These are phyloP conservation scores for Groenewaldozyma auringiensis DNA, from an alignment of 1,139 yeast species.

Conservation along the genomic window DNA sequence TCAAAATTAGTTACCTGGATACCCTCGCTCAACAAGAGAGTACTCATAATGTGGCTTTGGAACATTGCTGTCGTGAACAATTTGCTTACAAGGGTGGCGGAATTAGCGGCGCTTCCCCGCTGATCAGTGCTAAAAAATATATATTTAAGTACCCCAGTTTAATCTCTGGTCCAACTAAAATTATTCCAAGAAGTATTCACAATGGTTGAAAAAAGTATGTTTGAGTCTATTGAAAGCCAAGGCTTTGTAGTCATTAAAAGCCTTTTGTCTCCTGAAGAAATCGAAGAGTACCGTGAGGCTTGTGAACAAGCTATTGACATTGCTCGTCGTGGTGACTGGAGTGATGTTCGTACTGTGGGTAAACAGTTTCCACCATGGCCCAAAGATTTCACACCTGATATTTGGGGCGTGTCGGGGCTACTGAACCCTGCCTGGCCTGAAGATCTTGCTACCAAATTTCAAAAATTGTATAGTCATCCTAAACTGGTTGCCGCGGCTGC, in stretches of 20 bases:
- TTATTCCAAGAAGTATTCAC: no score
- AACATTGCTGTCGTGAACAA: no score
- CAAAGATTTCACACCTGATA: constrained; percentile 45
- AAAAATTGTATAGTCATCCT: constrained; percentile 40
- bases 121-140: no score
- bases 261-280: constrained; percentile 39
- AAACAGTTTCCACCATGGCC: constrained; percentile 60
- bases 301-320: constrained; percentile 39
- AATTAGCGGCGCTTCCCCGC: no score
- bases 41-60: no score
- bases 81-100: no score
- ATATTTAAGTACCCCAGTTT: no score
- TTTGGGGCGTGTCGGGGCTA: constrained; percentile 50
- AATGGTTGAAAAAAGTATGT: no score
- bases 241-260: constrained; percentile 42
- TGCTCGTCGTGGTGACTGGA: constrained; percentile 48
- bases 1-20: no score
- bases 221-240: constrained; percentile 36
- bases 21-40: no score
- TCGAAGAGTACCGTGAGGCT: constrained; percentile 35
- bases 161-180: no score
- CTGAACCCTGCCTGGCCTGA: constrained; percentile 45
- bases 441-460: constrained; percentile 32
- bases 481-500: constrained; percentile 38
- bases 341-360: constrained; percentile 45